A percentile compares a stretch with the other conserved stretches of the same genome.
Conservation (phyloP, 192 early-diverging fungal species). For the Coemansia javaensis region DNA sequence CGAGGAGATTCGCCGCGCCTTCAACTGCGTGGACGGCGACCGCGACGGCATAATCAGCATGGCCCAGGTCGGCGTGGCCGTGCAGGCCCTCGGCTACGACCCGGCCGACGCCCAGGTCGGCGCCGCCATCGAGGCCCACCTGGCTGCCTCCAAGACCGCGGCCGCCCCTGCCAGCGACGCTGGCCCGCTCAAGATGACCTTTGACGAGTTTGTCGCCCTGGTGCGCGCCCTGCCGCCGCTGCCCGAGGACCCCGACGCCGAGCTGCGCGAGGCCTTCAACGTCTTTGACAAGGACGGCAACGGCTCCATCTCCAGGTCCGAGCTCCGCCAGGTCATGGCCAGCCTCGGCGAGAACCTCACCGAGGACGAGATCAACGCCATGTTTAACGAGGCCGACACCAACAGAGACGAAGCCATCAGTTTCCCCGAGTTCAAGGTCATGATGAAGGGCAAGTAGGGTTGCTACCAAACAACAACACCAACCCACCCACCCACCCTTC, state of each 20-base stretch:
- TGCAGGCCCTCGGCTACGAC: not conserved
- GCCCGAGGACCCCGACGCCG: constrained; percentile 13
- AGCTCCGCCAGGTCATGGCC: constrained; percentile 43
- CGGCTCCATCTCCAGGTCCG: constrained; percentile 47
- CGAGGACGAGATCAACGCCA: constrained; percentile 68
- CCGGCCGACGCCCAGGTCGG: not conserved
- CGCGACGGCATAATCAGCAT: constrained; percentile 54
- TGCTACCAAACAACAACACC: too few species aligned
- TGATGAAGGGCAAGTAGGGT: constrained; percentile 46
- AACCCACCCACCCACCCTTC: too few species aligned
- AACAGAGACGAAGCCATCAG: constrained; percentile 63
- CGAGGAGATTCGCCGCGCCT: constrained; percentile 27
- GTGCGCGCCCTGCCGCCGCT: not conserved
- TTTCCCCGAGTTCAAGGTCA: constrained; percentile 56
- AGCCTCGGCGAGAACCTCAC: constrained; percentile 63
- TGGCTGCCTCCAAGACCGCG: too few species aligned
- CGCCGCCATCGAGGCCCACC: not conserved
- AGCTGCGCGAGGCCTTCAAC: constrained; percentile 31
- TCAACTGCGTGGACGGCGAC: constrained; percentile 12
- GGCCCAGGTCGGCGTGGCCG: not conserved
- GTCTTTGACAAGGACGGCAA: constrained; percentile 56
- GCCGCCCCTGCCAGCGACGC: too few species aligned
- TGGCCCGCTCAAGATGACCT: not conserved
- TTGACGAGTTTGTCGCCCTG: not conserved
- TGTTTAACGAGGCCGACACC: constrained; percentile 73